Conservation (phyloP, 257 asterid species). For the Asclepias syriaca region DNA sequence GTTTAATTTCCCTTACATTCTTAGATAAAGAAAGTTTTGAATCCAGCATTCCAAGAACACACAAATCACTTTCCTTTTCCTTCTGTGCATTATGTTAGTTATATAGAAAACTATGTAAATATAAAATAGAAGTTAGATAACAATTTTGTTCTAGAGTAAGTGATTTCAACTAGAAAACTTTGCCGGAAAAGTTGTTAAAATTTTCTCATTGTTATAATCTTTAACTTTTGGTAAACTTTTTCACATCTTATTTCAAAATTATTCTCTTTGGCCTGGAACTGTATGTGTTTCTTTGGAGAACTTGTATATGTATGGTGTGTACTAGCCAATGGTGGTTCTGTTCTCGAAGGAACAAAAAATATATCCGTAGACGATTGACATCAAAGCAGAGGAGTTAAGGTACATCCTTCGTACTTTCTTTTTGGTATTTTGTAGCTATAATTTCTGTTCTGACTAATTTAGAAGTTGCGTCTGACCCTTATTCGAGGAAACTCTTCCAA, state of each 20-base stretch:
- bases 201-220: neutral
- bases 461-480: no score
- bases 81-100: neutral
- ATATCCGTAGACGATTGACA: neutral
- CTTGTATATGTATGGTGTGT: neutral
- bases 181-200: neutral
- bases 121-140: neutral
- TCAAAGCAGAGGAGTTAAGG: neutral
- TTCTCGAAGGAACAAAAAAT: neutral
- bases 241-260: neutral
- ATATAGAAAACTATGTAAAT: neutral
- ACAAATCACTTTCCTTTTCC: neutral
- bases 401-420: neutral
- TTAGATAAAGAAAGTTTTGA: conserved; percentile 2
- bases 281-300: neutral
- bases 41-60: neutral
- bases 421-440: neutral
- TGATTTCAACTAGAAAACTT: neutral
- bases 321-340: neutral
- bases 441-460: neutral
- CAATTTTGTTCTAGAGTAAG: neutral
- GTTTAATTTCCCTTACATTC: neutral
- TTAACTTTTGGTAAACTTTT: neutral
- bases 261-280: neutral
- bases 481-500: neutral